Conservation (phyloP, 1,284 basidiomycete species). For the Apiotrichum laibachii region DNA sequence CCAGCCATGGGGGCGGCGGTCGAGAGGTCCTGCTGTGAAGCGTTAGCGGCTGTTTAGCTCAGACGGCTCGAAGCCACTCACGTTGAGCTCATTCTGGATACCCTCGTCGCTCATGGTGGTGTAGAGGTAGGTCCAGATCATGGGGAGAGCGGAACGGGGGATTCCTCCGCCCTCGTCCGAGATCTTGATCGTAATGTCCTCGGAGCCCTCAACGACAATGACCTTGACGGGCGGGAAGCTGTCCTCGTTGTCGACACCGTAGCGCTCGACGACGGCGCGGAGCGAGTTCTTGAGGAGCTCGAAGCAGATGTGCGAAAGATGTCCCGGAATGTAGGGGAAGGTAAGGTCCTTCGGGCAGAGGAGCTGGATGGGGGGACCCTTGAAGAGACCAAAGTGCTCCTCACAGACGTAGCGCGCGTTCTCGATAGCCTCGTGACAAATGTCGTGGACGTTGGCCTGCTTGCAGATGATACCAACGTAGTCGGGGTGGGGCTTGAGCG, state of each 20-base stretch:
- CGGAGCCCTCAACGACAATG: conserved; percentile 87
- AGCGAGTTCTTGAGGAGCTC: conserved; percentile 99
- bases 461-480: conserved; percentile 99
- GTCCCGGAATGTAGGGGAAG: conserved; percentile 95
- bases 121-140: conserved; percentile 97
- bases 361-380: conserved; percentile 92
- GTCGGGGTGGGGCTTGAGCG: conserved; percentile 78
- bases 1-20: conserved; percentile 89
- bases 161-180: conserved; percentile 95
- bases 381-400: conserved; percentile 93
- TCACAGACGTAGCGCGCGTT: conserved; percentile 98
- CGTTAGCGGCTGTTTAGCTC: neutral
- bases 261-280: conserved; percentile 91
- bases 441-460: conserved; percentile 90
- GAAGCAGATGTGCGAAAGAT: conserved; percentile 90
- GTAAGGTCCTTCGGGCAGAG: conserved; percentile 84
- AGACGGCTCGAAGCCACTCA: conserved; percentile 54
- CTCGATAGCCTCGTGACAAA: conserved; percentile 95
- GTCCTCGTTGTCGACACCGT: conserved; percentile 71
- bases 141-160: conserved; percentile 82
- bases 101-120: conserved; percentile 92
- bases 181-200: conserved; percentile 99
- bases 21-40: neutral
- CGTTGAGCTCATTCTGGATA: conserved; percentile 60
- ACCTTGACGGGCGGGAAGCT: conserved; percentile 92